Percentiles rank a stretch among this genome's conserved stretches.
Conservation (phyloP, 106 monocot genomes). For the Acorus calamus region DNA sequence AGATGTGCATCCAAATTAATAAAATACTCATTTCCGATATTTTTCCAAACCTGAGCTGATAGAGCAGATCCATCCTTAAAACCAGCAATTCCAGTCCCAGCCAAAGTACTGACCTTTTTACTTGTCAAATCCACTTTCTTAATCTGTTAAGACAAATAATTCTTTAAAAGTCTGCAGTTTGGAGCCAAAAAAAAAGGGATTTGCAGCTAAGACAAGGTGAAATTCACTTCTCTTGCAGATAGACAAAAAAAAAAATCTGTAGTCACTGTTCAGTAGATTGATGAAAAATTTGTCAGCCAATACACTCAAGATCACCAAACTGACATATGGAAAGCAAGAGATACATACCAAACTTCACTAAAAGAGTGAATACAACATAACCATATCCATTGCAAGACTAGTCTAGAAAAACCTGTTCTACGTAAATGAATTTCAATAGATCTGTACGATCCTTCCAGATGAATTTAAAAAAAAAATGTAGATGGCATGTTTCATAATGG, state of each 20-base stretch:
- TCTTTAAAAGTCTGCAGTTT: neutral
- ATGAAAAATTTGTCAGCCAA: neutral
- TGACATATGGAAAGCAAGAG: no score
- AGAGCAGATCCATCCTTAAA: conserved; percentile 63
- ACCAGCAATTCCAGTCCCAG: conserved; percentile 89
- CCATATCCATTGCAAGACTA: no score
- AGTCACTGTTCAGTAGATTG: neutral
- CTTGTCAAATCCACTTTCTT: conserved; percentile 66
- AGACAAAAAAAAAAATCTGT: no score
- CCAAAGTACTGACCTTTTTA: conserved; percentile 69
- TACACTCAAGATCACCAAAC: neutral
- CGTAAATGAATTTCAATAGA: no score
- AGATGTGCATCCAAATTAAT: neutral
- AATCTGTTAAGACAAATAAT: conserved; percentile 35
- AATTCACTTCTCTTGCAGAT: no score
- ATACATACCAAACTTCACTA: no score
- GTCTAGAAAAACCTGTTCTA: no score
- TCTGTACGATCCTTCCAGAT: no score
- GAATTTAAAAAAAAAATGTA: no score
- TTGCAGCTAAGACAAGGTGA: neutral
- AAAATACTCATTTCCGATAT: neutral
- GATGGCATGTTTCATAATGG: no score
- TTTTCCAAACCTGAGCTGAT: conserved; percentile 57
- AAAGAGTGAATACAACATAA: no score
- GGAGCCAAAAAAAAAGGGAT: neutral